These are phyloP conservation scores for Acanthamoeba rhysodes DNA, from an alignment of 208 protist genomes.

Conservation along the genomic window DNA sequence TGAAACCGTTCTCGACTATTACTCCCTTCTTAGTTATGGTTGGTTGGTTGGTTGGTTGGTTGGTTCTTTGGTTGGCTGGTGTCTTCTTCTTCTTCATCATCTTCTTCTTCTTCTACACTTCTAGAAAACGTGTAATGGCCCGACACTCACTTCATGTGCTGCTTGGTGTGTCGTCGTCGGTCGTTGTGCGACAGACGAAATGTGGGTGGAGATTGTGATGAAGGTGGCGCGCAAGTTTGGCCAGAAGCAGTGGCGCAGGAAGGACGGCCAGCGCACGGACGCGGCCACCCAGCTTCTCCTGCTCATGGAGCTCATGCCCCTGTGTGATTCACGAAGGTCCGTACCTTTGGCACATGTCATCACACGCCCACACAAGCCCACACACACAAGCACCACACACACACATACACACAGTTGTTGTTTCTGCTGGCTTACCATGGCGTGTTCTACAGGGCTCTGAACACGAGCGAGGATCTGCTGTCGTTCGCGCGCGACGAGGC, in stretches of 20 bases:
- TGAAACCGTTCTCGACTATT: not conserved
- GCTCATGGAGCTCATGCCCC: constrained; percentile 51
- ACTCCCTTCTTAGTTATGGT: not conserved
- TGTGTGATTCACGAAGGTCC: constrained; percentile 35
- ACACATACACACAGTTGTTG: no score
- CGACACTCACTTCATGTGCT: not conserved
- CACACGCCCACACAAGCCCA: no score
- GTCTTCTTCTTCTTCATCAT: not conserved
- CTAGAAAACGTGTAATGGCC: no score
- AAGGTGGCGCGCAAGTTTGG: constrained; percentile 51
- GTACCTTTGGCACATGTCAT: no score
- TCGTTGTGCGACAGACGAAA: constrained; percentile 4
- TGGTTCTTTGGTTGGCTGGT: not conserved
- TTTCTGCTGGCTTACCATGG: no score
- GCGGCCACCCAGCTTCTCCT: constrained; percentile 21
- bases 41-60: no score
- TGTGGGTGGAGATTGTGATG: constrained; percentile 3
- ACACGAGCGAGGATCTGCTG: constrained; percentile 16
- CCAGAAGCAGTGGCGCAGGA: not conserved
- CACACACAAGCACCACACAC: not conserved
- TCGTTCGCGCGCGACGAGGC: constrained; percentile 20
- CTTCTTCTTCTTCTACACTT: no score
- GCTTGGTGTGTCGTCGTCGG: not conserved
- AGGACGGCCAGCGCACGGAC: not conserved
- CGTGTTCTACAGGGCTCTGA: not conserved